phyloP scores from a whole-genome alignment of 192 early-diverging fungal genomes.

The Coemansia sp. region DNA sequence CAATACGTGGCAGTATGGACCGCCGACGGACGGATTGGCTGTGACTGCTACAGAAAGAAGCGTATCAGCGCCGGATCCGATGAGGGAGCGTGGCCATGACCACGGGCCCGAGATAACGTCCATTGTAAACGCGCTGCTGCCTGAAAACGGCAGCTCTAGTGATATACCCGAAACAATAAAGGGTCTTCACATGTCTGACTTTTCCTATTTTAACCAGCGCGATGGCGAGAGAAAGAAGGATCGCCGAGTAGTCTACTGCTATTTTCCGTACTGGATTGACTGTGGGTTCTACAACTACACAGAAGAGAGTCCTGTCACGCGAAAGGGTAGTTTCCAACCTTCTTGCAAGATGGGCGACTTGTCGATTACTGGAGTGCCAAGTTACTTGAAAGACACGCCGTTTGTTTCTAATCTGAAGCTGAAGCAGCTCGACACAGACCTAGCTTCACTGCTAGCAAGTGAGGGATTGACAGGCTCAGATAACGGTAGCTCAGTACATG shows the following conservation, averaged over 20 bases:
- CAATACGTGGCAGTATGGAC: conserved; percentile 4
- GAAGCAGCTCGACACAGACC: conserved; percentile 15
- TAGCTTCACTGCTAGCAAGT: conserved; percentile 11
- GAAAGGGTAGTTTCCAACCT: conserved; percentile 21
- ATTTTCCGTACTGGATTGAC: conserved; percentile 91
- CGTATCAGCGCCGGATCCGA: neutral
- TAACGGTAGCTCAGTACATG: conserved; percentile 1
- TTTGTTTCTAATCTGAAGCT: conserved; percentile 29
- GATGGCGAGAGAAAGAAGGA: neutral
- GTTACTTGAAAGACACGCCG: conserved; percentile 32
- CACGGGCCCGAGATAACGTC: neutral
- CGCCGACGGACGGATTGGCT: neutral
- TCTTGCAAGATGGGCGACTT: conserved; percentile 44
- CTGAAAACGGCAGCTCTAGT: conserved; percentile 17
- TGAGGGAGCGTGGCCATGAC: neutral
- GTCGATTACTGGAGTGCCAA: conserved; percentile 27
- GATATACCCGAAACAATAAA: conserved; percentile 28
- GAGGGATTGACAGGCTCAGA: conserved; percentile 14
- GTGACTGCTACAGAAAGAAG: neutral
- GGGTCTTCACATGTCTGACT: conserved; percentile 21
- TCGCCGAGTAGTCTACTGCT: conserved; percentile 44
- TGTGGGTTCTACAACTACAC: conserved; percentile 77
- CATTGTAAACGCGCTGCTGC: conserved; percentile 13
- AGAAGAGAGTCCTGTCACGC: conserved; percentile 22
- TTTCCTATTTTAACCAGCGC: conserved; percentile 22